Evolutionary conservation across 2,329 filamentous ascomycete species (phyloP), one percentile per base, ranked within the genome.

Genomic region (Diaporthe longicolla): DNA sequence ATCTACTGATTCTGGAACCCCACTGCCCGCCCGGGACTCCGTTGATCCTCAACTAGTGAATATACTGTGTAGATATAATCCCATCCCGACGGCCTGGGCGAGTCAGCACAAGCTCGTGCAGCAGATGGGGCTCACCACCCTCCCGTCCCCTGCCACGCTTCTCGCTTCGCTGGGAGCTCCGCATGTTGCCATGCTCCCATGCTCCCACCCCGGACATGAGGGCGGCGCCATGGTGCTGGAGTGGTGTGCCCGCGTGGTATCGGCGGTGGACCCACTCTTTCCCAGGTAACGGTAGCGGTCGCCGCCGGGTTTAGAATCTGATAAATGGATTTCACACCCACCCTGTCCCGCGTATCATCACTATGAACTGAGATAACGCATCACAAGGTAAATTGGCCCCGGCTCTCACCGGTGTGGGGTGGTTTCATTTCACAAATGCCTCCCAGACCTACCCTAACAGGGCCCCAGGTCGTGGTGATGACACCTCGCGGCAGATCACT

Each of bases 381-480:
- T 45, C 45, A 37, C 43, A 55, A 70, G 65, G 69, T 73, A 72
- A 61, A 73, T 73, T 75, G 57, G 65, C 37, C 55, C 48, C 65
- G 70, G 48, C 55, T 54, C 66, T 75, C 74, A 75, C 74, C 74
- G 71, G 74, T 75, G 74, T 73, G 74, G 74, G 45, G 69, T 48
- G 37, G 74, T 75, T 75, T 73, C 71, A 73, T 73, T 75, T 55
- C 59, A 70, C 65, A n/a, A 54, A 63, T 37, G 45, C 50, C 50
- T 54, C n/a, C 43, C 29, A 63, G 59, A 40, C 57, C 35, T 63
- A 21, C 57, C 63, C 63, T 68, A 68, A 54, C 63, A 68, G 21
- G 29, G 7, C 48, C 15, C 4, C 29, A 68, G 63, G 63, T 68
- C 63, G 63, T 54, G 63, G 63, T 68, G 63, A 68, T 68, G 48